These are phyloP conservation scores for Lotus japonicus DNA, from an alignment of 306 rosid species.

Conservation along the genomic window DNA sequence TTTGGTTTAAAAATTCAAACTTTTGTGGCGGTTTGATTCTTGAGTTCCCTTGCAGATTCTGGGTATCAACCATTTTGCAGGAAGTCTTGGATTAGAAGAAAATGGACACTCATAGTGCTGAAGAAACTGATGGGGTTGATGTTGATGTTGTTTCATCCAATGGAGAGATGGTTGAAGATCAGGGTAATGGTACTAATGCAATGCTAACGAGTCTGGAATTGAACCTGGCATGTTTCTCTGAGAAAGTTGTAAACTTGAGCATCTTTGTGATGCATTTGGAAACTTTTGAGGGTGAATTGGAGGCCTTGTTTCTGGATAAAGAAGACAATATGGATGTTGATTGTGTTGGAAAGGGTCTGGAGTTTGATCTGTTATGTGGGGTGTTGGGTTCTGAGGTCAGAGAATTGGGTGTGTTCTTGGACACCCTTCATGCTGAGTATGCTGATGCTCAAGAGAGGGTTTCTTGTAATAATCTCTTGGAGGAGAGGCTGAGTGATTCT, in stretches of 20 bases:
- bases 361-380: constrained; percentile 61
- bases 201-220: constrained; percentile 41
- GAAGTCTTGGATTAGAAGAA: constrained; percentile 12
- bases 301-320: constrained; percentile 36
- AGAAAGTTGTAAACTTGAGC: constrained; percentile 63
- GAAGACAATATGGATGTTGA: constrained; percentile 27
- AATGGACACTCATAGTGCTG: constrained; percentile 31
- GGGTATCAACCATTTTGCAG: not conserved
- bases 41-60: constrained; percentile 3
- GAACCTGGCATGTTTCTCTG: constrained; percentile 54
- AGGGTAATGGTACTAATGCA: constrained; percentile 21
- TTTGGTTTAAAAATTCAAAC: not conserved
- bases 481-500: constrained; percentile 39
- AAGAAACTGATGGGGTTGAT: constrained; percentile 10
- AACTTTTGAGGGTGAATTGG: constrained; percentile 55
- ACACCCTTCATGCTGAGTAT: constrained; percentile 41
- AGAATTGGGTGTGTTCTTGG: constrained; percentile 52
- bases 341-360: constrained; percentile 44
- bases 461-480: constrained; percentile 19
- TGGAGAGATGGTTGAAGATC: constrained; percentile 33
- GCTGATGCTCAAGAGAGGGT: constrained; percentile 29
- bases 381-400: constrained; percentile 68
- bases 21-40: constrained; percentile 5
- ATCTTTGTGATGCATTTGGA: constrained; percentile 70
- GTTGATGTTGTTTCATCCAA: constrained; percentile 17